These are phyloP conservation scores for Penicillium crystallinum DNA, from an alignment of 495 filamentous ascomycete species.

Conservation along the genomic window DNA sequence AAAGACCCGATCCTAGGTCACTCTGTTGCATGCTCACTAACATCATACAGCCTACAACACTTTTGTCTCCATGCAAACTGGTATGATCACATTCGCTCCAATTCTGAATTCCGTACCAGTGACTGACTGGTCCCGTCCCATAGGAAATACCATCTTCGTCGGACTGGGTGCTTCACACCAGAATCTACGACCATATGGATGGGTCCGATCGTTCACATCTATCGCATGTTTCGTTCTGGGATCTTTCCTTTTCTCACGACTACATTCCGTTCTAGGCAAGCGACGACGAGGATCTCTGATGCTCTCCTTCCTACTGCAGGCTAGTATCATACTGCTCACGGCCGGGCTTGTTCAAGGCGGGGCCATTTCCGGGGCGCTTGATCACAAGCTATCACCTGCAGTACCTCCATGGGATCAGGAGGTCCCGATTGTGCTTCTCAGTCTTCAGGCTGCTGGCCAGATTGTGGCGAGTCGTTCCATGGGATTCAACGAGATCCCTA, in stretches of 20 bases:
- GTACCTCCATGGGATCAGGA: slow-evolving; percentile 21
- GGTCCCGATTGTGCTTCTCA: slow-evolving; percentile 55
- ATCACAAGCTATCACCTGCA: not conserved
- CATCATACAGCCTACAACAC: slow-evolving; percentile 41
- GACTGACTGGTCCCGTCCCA: not conserved
- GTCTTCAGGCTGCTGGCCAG: slow-evolving; percentile 64
- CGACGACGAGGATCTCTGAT: slow-evolving; percentile 44
- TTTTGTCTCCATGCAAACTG: slow-evolving; percentile 54
- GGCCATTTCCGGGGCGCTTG: slow-evolving; percentile 33
- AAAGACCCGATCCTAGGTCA: not conserved
- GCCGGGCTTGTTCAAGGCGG: slow-evolving; percentile 46
- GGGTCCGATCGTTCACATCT: slow-evolving; percentile 53
- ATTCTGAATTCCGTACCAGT: not conserved
- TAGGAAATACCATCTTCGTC: slow-evolving; percentile 59
- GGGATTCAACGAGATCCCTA: slow-evolving; percentile 64
- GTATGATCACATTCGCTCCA: slow-evolving; percentile 16
- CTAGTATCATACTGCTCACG: slow-evolving; percentile 48
- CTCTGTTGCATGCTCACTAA: not conserved
- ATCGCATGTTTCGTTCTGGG: slow-evolving; percentile 50
- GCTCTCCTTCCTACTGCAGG: slow-evolving; percentile 51
- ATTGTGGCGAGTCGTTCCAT: slow-evolving; percentile 58
- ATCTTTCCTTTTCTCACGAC: slow-evolving; percentile 39
- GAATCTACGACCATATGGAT: slow-evolving; percentile 47
- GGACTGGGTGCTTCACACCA: slow-evolving; percentile 53
- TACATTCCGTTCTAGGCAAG: slow-evolving; percentile 26